Evolutionary conservation across 2,329 filamentous ascomycete genomes (phyloP).

Genomic region (Colletotrichum viniferum): DNA sequence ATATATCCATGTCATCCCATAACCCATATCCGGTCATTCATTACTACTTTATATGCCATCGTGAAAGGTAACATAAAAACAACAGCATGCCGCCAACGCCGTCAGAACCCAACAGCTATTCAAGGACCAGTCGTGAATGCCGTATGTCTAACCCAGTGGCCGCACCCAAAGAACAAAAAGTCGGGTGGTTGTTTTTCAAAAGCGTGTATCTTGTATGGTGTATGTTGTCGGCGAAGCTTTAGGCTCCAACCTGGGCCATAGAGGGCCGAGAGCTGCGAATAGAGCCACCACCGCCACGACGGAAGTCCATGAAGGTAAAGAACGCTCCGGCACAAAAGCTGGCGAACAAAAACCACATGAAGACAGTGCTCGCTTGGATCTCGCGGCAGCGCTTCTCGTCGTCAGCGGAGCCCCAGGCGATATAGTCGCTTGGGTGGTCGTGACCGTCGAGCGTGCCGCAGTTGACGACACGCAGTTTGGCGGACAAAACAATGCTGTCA

Average conservation of each 20-base stretch:
- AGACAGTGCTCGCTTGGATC: conserved; percentile 75
- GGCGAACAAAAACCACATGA: conserved; percentile 80
- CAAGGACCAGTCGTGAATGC: not conserved
- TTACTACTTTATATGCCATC: conserved; percentile 12
- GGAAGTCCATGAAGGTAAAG: conserved; percentile 58
- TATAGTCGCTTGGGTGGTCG: conserved; percentile 49
- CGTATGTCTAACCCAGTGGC: not conserved
- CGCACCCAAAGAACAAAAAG: not conserved
- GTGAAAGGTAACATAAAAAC: conserved; percentile 10
- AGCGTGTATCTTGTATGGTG: not conserved
- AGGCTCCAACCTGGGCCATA: conserved; percentile 63
- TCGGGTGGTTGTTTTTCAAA: not conserved
- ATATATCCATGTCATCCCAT: conserved; percentile 12
- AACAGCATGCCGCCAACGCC: conserved; percentile 10
- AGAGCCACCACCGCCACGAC: conserved; percentile 52
- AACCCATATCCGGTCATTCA: conserved; percentile 6
- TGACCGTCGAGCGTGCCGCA: conserved; percentile 52
- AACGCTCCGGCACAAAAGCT: conserved; percentile 62
- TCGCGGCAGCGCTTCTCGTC: conserved; percentile 72
- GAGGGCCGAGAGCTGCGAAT: conserved; percentile 48
- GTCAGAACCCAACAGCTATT: not conserved
- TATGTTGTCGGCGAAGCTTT: conserved; percentile 19
- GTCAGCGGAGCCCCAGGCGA: conserved; percentile 66
- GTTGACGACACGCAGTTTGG: conserved; percentile 71
- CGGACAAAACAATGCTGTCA: conserved; percentile 71